Percentiles rank a stretch among this genome's conserved stretches.
Evolutionary conservation across 148 eudicot species (phyloP).

Genomic region (Chenopodium berlandieri): DNA sequence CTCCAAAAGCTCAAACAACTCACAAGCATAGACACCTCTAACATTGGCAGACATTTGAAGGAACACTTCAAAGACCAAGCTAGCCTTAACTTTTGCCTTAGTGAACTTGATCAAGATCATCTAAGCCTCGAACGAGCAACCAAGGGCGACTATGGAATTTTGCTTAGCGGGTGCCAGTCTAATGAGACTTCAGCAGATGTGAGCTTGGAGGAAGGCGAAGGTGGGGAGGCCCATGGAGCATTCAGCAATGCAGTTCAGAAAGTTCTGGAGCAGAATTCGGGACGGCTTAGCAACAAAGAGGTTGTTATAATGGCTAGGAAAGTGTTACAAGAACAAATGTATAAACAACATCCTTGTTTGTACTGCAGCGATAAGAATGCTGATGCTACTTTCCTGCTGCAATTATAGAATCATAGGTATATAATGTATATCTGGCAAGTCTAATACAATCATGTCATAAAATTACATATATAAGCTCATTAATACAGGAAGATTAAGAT

Average conservation of each 20-base stretch:
- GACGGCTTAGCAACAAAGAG: conserved; percentile 40
- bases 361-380: conserved; percentile 66
- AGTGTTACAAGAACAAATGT: conserved; percentile 27
- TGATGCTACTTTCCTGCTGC: conserved; percentile 42
- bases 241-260: conserved; percentile 51
- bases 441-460: not conserved
- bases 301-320: conserved; percentile 47
- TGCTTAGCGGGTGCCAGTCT: conserved; percentile 63
- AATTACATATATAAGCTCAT: too few relatives aligned
- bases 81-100: conserved; percentile 40
- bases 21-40: conserved; percentile 34
- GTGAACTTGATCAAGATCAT: not conserved
- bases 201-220: conserved; percentile 23
- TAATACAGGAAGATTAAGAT: not conserved
- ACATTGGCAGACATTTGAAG: conserved; percentile 41
- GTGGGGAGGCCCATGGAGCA: conserved; percentile 48
- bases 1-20: conserved; percentile 39
- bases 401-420: conserved; percentile 8
- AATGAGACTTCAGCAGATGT: conserved; percentile 58
- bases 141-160: conserved; percentile 46
- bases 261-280: conserved; percentile 38
- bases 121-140: not conserved
- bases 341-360: conserved; percentile 56
- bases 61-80: conserved; percentile 42
- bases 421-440: not conserved